Percentiles rank a stretch among this genome's conserved stretches.
Conservation (phyloP, 495 filamentous ascomycete species). For the Cercophora newfieldiana region DNA sequence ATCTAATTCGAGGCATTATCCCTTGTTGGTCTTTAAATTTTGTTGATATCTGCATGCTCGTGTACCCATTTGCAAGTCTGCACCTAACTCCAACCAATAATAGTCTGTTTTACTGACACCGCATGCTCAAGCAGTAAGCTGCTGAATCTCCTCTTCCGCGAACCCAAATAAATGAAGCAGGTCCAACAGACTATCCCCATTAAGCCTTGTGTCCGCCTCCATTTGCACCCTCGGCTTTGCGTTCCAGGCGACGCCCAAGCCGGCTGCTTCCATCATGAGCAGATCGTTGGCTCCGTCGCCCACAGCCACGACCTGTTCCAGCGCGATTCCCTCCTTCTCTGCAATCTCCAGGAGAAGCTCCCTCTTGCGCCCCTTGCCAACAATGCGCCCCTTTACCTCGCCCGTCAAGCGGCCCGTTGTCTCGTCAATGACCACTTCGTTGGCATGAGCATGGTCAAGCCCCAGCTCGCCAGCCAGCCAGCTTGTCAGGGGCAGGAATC, state of each 20-base stretch:
- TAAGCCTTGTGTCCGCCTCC: conserved; percentile 78
- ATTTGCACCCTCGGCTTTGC: conserved; percentile 91
- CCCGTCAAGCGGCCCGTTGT: conserved; percentile 73
- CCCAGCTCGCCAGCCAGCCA: conserved; percentile 81
- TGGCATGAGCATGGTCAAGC: conserved; percentile 84
- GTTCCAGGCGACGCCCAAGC: conserved; percentile 88
- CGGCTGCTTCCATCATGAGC: conserved; percentile 85
- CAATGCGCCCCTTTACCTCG: conserved; percentile 72
- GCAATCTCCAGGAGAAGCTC: conserved; percentile 77
- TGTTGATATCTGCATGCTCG: background rate
- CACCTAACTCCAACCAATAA: background rate
- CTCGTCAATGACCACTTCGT: conserved; percentile 69
- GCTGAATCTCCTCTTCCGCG: conserved; percentile 61
- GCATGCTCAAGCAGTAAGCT: conserved; percentile 38
- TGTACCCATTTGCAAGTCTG: no score
- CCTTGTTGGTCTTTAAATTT: no score
- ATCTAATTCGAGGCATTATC: no score
- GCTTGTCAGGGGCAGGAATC: conserved; percentile 82
- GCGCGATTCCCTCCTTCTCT: conserved; percentile 63
- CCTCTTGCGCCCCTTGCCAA: conserved; percentile 79
- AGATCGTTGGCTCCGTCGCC: conserved; percentile 96
- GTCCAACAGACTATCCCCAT: conserved; percentile 75
- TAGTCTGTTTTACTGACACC: background rate
- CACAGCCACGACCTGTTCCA: conserved; percentile 79
- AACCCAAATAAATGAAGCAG: conserved; percentile 83